phyloP scores from a whole-genome alignment of 2,329 filamentous ascomycete genomes.

The Mycosphaerelloides madeirae region DNA sequence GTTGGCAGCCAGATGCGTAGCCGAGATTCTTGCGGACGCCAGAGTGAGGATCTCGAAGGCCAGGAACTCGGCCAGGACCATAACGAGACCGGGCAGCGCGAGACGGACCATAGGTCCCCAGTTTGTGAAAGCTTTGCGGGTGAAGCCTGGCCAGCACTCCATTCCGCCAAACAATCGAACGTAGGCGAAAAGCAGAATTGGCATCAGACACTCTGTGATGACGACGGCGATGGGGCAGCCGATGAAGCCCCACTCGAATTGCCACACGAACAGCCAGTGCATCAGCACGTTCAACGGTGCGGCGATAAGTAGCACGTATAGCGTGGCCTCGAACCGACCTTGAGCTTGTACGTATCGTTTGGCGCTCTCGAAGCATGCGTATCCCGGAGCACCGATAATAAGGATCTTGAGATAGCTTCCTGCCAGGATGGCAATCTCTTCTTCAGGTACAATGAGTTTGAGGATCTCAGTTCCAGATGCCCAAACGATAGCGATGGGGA shows the following conservation, averaged over 20 bases:
- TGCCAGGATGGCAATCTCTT: constrained; percentile 64
- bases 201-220: constrained; percentile 70
- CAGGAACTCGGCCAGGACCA: constrained; percentile 90
- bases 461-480: constrained; percentile 62
- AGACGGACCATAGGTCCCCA: constrained; percentile 84
- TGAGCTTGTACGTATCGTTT: constrained; percentile 89
- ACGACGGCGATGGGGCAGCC: constrained; percentile 75
- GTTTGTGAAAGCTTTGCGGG: constrained; percentile 63
- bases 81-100: constrained; percentile 81
- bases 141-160: constrained; percentile 78
- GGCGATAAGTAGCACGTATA: constrained; percentile 77
- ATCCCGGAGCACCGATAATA: constrained; percentile 67
- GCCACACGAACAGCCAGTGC: constrained; percentile 75
- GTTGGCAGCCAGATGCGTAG: constrained; percentile 78
- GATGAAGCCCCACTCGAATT: constrained; percentile 62
- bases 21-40: constrained; percentile 72
- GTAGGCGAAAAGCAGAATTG: constrained; percentile 67
- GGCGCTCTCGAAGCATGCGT: constrained; percentile 68
- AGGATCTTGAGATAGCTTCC: constrained; percentile 69
- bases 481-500: constrained; percentile 71
- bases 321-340: constrained; percentile 74
- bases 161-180: constrained; percentile 66
- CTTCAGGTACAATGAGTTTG: constrained; percentile 61
- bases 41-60: constrained; percentile 82
- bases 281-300: constrained; percentile 75